Percentiles rank a stretch among this genome's conserved stretches.
Conservation (phyloP, 305 asterid genomes). For the Solanum hybrid region DNA sequence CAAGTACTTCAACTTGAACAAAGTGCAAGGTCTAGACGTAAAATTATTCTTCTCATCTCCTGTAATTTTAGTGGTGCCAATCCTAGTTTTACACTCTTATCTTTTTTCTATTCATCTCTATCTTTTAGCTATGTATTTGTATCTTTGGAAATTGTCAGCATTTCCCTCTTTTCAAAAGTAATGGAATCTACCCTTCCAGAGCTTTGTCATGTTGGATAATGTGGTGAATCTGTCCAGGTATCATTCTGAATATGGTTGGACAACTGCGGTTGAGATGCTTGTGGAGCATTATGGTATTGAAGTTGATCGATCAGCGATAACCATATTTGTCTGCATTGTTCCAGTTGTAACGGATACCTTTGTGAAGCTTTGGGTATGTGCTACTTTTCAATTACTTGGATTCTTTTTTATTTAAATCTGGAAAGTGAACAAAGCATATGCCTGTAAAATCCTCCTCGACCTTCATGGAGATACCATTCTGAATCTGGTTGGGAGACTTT, state of each 20-base stretch:
- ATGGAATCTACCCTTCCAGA: neutral
- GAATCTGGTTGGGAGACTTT: slow-evolving; percentile 87
- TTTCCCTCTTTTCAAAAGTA: neutral
- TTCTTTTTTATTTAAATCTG: neutral
- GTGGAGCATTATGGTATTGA: slow-evolving; percentile 83
- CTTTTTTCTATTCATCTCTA: neutral
- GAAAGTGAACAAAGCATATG: neutral
- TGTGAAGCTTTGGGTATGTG: slow-evolving; percentile 89
- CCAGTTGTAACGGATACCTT: slow-evolving; percentile 84
- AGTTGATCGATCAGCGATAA: slow-evolving; percentile 58
- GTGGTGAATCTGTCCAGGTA: slow-evolving; percentile 44
- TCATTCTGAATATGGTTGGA: slow-evolving; percentile 92
- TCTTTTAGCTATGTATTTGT: neutral
- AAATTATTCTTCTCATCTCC: neutral
- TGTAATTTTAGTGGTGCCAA: neutral
- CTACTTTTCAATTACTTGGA: neutral
- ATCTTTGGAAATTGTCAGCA: neutral
- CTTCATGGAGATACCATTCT: slow-evolving; percentile 57
- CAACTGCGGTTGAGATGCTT: slow-evolving; percentile 64
- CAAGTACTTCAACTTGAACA: neutral
- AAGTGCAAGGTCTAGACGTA: neutral
- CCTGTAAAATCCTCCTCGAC: neutral
- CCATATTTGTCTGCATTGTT: slow-evolving; percentile 60
- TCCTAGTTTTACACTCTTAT: neutral
- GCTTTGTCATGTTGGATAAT: neutral